A percentile compares a stretch with the other conserved stretches of the same genome.
These are phyloP conservation scores for Fusarium sublunatum DNA, from an alignment of 2,329 filamentous ascomycete species.

Conservation along the genomic window DNA sequence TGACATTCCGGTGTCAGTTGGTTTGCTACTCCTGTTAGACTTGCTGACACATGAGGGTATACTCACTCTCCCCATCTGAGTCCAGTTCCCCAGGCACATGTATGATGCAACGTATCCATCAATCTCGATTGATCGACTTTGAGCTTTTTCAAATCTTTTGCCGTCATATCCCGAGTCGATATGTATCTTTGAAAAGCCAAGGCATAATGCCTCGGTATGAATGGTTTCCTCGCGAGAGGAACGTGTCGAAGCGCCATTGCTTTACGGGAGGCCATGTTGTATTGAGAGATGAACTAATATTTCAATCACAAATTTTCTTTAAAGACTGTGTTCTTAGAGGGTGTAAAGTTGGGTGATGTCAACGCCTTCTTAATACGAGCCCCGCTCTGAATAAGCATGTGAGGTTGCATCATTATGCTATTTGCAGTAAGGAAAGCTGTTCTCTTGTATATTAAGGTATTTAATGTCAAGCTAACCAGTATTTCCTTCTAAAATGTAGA, in stretches of 20 bases:
- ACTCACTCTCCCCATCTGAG: conserved; percentile 39
- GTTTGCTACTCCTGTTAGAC: conserved; percentile 32
- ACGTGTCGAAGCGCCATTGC: conserved; percentile 1
- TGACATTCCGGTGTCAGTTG: conserved; percentile 77
- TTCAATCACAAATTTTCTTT: not conserved
- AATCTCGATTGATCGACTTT: conserved; percentile 35
- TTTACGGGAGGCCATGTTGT: not conserved
- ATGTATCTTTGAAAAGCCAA: conserved; percentile 6
- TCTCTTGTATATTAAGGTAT: not conserved
- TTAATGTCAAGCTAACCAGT: not conserved
- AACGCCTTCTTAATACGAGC: conserved; percentile 31
- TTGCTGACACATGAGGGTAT: rapidly evolving
- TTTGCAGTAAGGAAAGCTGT: too few species aligned
- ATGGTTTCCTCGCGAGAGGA: not conserved
- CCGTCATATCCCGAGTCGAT: conserved; percentile 39
- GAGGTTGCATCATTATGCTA: too few species aligned
- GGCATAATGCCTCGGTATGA: not conserved
- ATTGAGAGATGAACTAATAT: not conserved
- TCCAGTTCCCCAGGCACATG: conserved; percentile 38
- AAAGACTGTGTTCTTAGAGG: conserved; percentile 8
- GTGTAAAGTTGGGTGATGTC: not conserved
- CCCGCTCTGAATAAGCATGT: conserved; percentile 15
- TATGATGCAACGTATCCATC: conserved; percentile 42
- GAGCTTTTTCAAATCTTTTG: conserved; percentile 31
- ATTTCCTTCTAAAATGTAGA: too few species aligned